Conservation (phyloP, 1,139 yeast genomes). For the Ashbya aceris region DNA sequence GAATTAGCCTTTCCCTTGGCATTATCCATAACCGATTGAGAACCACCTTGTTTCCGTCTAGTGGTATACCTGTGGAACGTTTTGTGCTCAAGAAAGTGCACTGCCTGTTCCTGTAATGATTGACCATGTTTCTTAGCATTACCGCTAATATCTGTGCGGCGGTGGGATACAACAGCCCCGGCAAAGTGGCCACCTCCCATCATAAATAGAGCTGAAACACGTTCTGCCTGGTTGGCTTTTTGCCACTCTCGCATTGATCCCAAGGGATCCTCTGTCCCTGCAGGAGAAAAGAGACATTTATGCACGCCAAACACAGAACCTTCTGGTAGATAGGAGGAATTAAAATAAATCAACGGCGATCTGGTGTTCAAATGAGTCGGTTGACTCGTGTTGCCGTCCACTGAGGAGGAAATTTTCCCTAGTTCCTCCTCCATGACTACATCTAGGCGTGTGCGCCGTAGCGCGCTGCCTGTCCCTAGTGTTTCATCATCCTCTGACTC, state of each 20-base stretch:
- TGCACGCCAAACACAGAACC: slow-evolving; percentile 56
- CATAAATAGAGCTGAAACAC: slow-evolving; percentile 71
- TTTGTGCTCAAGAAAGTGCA: slow-evolving; percentile 61
- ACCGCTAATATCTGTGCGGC: slow-evolving; percentile 45
- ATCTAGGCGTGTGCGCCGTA: slow-evolving; percentile 26
- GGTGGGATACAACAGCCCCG: slow-evolving; percentile 81
- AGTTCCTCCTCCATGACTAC: slow-evolving; percentile 32
- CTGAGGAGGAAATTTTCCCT: slow-evolving; percentile 6
- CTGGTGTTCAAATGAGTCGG: slow-evolving; percentile 49
- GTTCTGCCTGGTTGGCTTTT: slow-evolving; percentile 16
- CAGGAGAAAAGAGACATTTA: slow-evolving; percentile 49
- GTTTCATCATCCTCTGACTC: slow-evolving; percentile 18
- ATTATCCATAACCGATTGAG: slow-evolving; percentile 88
- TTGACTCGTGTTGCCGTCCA: neutral
- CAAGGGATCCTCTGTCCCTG: slow-evolving; percentile 33
- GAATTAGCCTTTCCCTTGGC: slow-evolving; percentile 93
- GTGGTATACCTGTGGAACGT: slow-evolving; percentile 94
- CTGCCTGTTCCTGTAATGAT: slow-evolving; percentile 46
- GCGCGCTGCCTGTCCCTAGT: slow-evolving; percentile 25
- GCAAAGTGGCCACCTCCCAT: slow-evolving; percentile 98
- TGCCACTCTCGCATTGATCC: slow-evolving; percentile 26
- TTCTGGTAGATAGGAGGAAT: slow-evolving; percentile 37
- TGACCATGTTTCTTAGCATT: slow-evolving; percentile 35
- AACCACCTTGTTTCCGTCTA: slow-evolving; percentile 95
- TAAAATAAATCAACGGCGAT: slow-evolving; percentile 53